Base-by-base conservation (phyloP, 495 filamentous ascomycete genomes). In the Hypoxylon rickii region DNA sequence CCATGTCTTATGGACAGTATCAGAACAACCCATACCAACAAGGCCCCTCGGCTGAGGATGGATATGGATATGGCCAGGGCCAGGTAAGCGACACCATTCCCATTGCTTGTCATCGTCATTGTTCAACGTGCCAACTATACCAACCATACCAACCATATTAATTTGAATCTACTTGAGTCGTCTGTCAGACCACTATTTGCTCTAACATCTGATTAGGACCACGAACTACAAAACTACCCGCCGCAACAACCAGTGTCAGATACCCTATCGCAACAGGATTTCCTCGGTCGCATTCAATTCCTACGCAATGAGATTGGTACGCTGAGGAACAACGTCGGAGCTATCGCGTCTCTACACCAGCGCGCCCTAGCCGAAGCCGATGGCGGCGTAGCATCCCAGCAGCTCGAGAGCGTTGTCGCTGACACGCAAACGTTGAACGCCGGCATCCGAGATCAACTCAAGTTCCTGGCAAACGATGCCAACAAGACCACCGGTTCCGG, bases 381-480 rank as follows among this genome's bases (percentile, higher is more conserved):
- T 65, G 66, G 67, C 43, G 55, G 55, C 45, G 58, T 68, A 1
- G 77, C 77, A 17, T 70, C 63, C 13, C 59, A 66, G 37, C 76
- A 80, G 61, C 72, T 89, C 21, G 83, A 89, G 63, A 70, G 78
- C 51, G 66, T 84, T 13, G 76, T 87, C 55, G 75, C 85, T 24
- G 76, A 86, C 38, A 88, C 87, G 2, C 85, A 87, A 66, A 70
- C 80, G 29, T 76, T 83, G 63, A 88, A 86, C 71, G 82, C 77
- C 12, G 73, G 77, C 17, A 86, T 90, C 71, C 78, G 83, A 44
- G 81, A 85, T 66, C 79, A 86, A 66, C 85, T 90, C 74, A 84
- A 85, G 62, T 77, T 71, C 39, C 75, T 90, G 18, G 87, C 88
- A 65, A 68, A 61, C 18, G 87, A 90, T 68, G 76, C 80, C 11